Evolutionary conservation across 495 filamentous ascomycete genomes (phyloP), one percentile per base, ranked within the genome.

Genomic region (Penicillium roqueforti): DNA sequence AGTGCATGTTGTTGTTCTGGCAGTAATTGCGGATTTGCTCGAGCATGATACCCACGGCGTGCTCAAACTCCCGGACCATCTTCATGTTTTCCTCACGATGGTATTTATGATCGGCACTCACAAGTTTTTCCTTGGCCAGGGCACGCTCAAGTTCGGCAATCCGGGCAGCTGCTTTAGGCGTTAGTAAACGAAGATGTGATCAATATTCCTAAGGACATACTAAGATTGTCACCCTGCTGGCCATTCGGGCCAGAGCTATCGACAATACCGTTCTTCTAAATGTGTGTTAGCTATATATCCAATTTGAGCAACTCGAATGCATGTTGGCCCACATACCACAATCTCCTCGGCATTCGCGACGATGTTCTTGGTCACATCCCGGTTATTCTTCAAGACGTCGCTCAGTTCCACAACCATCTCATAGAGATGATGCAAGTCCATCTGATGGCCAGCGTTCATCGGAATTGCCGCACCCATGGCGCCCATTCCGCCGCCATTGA

Each of bases 361-460:
- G 50, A 95, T 86, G 37, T 82, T 83, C 55, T 85, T 83, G 7
- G 88, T 86, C 46, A 87, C 81, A 50, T 87, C 85, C 49, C 88
- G 82, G 67, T 93, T 95, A 38, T 87, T 82, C 60, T 85, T 84
- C 18, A 92, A 76, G 53, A 89, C 80, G 22, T 85, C 81, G 54
- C 85, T 88, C 58, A 95, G 73, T 65, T 92, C 87, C 52, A 91
- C 78, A 16, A 95, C 86, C 81, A 91, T 87, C 42, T 84, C 79
- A 66, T 90, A 91, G 39, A 95, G 81, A 66, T 89, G 86, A 63
- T 91, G 89, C 55, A 93, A 81, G 66, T 95, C 90, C 73, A 88
- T 87, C 72, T 92, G 87, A 61, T 92, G 88, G 18, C 89, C 89
- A 20, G 88, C 88, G 51, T 85, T 87, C 63, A 86, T 85, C 18